Conservation (phyloP, 345 rosid species). For the Gossypium herbaceum region DNA sequence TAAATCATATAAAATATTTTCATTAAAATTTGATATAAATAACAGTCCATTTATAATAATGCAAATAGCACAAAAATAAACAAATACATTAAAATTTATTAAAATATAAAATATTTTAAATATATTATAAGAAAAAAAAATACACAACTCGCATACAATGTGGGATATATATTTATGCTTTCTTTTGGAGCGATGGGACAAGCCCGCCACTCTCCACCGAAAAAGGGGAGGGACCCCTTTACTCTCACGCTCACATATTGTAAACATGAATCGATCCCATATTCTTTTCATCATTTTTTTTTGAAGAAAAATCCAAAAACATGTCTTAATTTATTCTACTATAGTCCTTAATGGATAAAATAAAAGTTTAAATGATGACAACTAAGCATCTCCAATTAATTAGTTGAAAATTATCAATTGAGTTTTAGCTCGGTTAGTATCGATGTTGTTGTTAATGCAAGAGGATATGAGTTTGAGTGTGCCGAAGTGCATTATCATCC, state of each 20-base stretch:
- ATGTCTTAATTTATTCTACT: background rate
- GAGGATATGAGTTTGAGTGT: accelerated
- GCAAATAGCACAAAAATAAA: background rate
- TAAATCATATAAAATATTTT: too few relatives aligned
- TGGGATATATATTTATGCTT: constrained; percentile 18
- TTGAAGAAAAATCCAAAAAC: background rate
- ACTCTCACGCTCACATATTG: constrained; percentile 26
- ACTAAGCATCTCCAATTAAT: background rate
- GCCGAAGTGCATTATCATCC: too few relatives aligned
- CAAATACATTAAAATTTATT: too few relatives aligned
- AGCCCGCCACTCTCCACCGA: constrained; percentile 40
- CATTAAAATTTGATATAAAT: too few relatives aligned
- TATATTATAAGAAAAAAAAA: background rate
- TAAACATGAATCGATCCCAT: constrained; percentile 10
- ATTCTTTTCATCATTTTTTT: constrained; percentile 3
- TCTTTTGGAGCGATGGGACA: constrained; percentile 38
- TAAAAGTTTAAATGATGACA: background rate
- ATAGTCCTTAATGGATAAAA: background rate
- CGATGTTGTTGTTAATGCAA: accelerated
- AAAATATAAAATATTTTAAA: too few relatives aligned
- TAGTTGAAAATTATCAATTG: accelerated
- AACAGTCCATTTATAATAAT: too few relatives aligned
- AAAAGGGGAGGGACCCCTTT: constrained; percentile 8
- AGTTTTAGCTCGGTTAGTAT: too few relatives aligned
- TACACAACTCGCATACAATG: background rate